Evolutionary conservation across 768 basidiomycete species (phyloP), one percentile per base, ranked within the genome.

Genomic region (Pluteus cervinus): DNA sequence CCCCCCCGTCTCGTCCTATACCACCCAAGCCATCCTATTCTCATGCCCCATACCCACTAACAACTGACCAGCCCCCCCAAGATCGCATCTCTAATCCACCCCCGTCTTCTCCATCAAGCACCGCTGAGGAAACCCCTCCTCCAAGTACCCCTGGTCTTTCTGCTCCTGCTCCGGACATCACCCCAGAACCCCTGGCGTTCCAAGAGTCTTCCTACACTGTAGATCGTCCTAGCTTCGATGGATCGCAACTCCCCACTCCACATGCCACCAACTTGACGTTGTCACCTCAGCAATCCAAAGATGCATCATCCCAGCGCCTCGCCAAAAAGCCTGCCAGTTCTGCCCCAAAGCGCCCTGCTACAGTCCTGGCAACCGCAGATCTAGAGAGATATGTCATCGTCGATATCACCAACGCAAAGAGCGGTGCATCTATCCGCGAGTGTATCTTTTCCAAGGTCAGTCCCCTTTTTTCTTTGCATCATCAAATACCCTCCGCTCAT

Each of bases 371-470:
- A 42, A 88, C 86, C 14, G 63, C 71, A 20, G 85, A 88, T 56
- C 79, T 81, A n/a, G 85, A 87, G 44, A 73, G 79, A 42, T 81
- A 80, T 58, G 73, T 73, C 33, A 67, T 75, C 16, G 84, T 90
- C 28, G 81, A 85, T 38, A 75, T 90, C 45, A 78, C 74, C 23
- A 70, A 71, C 22, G 80, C 82, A 14, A 71, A 65, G 41, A 73
- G 67, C 54, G 75, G 81, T 24, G 73, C 75, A 9, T 77, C 74
- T 52, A 83, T 90, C 45, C 76, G 86, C 47, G 86, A 89, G 55
- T 74, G 80, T 37, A 85, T 90, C 22, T 85, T 86, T 47, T 75
- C 73, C 45, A 86, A 86, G 71, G 88, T 88, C 36, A 24, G 67
- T 58, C 32, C 41, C 24, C 29, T 35, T 37, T 29, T 37, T 38